Evolutionary conservation across 1,139 yeast species (phyloP).

Genomic region (Kodamaea plutei): DNA sequence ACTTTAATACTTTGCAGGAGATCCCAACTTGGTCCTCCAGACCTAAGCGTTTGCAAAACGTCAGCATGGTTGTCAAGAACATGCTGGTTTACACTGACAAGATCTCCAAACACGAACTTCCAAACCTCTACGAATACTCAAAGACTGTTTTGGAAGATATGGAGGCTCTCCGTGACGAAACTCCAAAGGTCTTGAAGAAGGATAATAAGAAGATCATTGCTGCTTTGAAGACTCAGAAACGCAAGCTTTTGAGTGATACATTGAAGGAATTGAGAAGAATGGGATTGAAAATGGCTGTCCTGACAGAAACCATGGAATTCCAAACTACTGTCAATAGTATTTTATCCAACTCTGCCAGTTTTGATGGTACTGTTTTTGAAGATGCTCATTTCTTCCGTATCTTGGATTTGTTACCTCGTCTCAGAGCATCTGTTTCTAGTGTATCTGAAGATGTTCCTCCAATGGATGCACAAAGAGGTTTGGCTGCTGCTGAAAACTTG

Average conservation of each 20-base stretch:
- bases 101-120: constrained; percentile 30
- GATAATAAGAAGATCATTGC: constrained; percentile 73
- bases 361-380: constrained; percentile 36
- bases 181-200: constrained; percentile 68
- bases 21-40: constrained; percentile 50
- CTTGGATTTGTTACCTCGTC: constrained; percentile 74
- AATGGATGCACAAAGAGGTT: constrained; percentile 68
- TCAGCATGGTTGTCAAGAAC: constrained; percentile 48
- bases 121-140: constrained; percentile 50
- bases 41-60: constrained; percentile 52
- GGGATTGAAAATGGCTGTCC: constrained; percentile 67
- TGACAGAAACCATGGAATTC: constrained; percentile 57
- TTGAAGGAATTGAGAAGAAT: constrained; percentile 67
- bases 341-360: constrained; percentile 50
- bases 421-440: constrained; percentile 60
- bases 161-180: constrained; percentile 63
- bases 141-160: constrained; percentile 53
- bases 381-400: constrained; percentile 60
- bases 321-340: constrained; percentile 64
- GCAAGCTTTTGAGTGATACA: constrained; percentile 71
- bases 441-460: constrained; percentile 74
- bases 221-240: constrained; percentile 73
- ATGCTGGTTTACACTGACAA: constrained; percentile 47
- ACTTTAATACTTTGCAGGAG: constrained; percentile 1
- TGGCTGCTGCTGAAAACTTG: constrained; percentile 76